Percentiles rank a stretch among this genome's conserved stretches.
Conservation (phyloP, 768 basidiomycete genomes). For the Tricholoma hemisulphureum region DNA sequence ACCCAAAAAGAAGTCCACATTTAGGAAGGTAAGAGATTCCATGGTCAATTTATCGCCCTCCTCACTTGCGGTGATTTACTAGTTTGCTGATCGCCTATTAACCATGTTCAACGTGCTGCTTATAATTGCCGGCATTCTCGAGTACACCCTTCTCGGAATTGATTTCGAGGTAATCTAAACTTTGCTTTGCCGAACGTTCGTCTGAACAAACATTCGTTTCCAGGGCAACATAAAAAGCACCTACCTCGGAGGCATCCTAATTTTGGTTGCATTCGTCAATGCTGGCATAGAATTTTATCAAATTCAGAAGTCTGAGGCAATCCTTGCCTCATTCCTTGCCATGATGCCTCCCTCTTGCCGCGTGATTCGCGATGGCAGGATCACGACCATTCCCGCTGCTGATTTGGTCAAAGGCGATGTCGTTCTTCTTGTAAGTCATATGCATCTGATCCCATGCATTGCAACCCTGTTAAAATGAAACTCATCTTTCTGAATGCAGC, state of each 20-base stretch:
- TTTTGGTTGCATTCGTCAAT: conserved; percentile 65
- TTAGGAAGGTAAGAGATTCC: conserved; percentile 49
- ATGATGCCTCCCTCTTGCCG: conserved; percentile 72
- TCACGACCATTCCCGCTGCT: conserved; percentile 56
- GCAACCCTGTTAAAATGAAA: not conserved
- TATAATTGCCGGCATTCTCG: conserved; percentile 63
- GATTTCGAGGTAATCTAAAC: conserved; percentile 47
- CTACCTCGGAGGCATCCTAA: conserved; percentile 69
- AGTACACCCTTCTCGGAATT: conserved; percentile 63
- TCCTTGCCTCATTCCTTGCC: conserved; percentile 68
- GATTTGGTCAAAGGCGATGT: conserved; percentile 67
- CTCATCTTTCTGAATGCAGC: conserved; percentile 32
- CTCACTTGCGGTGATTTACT: conserved; percentile 6
- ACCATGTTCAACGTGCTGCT: conserved; percentile 69
- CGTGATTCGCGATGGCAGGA: conserved; percentile 56
- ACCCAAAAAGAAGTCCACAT: conserved; percentile 62
- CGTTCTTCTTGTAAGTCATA: conserved; percentile 51
- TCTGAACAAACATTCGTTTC: conserved; percentile 14
- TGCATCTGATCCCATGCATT: not conserved
- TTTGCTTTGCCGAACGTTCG: not conserved
- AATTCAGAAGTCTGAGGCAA: conserved; percentile 72
- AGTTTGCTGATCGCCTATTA: conserved; percentile 64
- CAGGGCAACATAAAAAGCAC: conserved; percentile 63
- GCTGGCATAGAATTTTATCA: conserved; percentile 72
- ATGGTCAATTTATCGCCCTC: not conserved